Evolutionary conservation across 1,284 basidiomycete species (phyloP), one percentile per base, ranked within the genome.

Genomic region (Pulveroboletus sp.): DNA sequence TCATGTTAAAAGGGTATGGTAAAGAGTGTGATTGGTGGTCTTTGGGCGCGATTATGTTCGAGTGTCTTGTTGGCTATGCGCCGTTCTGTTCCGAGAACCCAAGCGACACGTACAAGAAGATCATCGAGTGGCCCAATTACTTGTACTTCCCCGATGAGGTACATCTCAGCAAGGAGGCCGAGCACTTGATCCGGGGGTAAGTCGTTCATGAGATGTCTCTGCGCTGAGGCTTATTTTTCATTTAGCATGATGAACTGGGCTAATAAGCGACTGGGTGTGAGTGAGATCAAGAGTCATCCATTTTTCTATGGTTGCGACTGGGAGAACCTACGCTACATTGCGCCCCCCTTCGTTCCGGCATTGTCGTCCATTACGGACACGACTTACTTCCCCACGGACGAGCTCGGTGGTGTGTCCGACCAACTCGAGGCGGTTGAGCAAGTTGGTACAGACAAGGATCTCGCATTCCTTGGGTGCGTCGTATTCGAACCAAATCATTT

Each of bases 1-100:
- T 99, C 81, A 76, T 96, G 69, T 90, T 97, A 77, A 92, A 97
- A 70, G 96, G 96, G 4, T 99, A 99, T 66, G 94, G 95, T 52
- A 95, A 98, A 73, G 96, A 98, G 75, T 97, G 95, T 70, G 95
- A 98, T 73, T 98, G 95, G 95, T 98, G 95, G 95, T 95, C 92
- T 40, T 76, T 95, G 48, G 93, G 96, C 13, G 95, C 95, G 6
- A 98, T 99, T 75, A 98, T 97, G 89, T 99, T 96, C 69, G 96
- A 99, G 74, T 98, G 96, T 75, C 81, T 99, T 26, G 94, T 98
- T 64, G 96, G 93, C 60, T 98, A 96, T 71, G 95, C 95, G 13
- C 95, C 95, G 4, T 98, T 98, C 81, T 98, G 95, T 73, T 97
- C 95, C 11, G 95, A 98, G 70, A 95, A 94, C 67, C 95, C 96